Evolutionary conservation across 176 grass and related monocot genomes (phyloP).

Genomic region (Carex kokanica): DNA sequence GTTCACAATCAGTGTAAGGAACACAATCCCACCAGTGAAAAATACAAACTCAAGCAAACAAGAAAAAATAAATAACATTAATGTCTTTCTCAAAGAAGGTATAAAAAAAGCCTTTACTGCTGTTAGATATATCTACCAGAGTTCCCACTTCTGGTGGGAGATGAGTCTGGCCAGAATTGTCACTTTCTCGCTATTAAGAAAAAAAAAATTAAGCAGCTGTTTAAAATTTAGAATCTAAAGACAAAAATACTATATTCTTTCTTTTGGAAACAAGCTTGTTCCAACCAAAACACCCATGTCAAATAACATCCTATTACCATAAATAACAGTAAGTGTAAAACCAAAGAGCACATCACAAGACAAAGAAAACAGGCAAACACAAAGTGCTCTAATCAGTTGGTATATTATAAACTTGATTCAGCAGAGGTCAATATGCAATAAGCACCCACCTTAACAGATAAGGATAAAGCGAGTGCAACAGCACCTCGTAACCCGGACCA

Average conservation of each 20-base stretch:
- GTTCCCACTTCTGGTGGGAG: constrained; percentile 67
- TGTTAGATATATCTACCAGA: constrained; percentile 51
- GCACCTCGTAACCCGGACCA: constrained; percentile 87
- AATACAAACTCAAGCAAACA: constrained; percentile 67
- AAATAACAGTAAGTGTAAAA: neutral
- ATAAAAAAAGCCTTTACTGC: neutral
- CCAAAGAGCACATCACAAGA: constrained; percentile 9
- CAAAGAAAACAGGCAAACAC: neutral
- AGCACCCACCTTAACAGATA: constrained; percentile 78
- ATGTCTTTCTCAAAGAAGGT: constrained; percentile 13
- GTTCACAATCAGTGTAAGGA: constrained; percentile 85
- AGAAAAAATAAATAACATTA: constrained; percentile 29
- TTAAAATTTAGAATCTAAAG: neutral
- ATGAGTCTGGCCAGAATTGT: constrained; percentile 39
- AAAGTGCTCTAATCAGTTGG: neutral
- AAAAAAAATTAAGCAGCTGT: neutral
- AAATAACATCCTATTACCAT: neutral
- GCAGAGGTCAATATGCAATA: constrained; percentile 16
- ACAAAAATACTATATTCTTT: neutral
- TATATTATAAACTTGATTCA: neutral
- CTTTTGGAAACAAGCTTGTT: constrained; percentile 30
- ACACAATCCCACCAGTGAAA: constrained; percentile 90
- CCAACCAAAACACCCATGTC: neutral
- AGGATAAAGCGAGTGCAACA: constrained; percentile 68
- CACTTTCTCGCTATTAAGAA: constrained; percentile 41